Evolutionary conservation across 768 basidiomycete species (phyloP).

Genomic region (Kwoniella sp.): DNA sequence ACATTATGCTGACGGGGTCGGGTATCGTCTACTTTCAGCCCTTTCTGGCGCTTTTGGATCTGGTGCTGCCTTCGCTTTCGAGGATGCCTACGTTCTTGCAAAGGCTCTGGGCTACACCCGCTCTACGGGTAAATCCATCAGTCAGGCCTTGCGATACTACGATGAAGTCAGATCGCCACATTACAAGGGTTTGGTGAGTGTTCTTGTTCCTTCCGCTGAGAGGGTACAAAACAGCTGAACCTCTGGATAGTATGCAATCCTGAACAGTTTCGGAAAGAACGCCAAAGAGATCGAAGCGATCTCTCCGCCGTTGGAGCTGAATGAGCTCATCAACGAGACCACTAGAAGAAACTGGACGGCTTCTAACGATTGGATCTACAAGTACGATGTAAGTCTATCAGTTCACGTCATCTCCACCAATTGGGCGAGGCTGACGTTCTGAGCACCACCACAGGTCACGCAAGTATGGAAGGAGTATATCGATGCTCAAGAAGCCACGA

Average conservation of each 20-base stretch:
- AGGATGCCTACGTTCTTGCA: slow-evolving; percentile 38
- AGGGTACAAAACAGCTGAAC: no score
- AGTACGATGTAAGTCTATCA: slow-evolving; percentile 26
- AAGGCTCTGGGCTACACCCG: slow-evolving; percentile 18
- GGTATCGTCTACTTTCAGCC: slow-evolving; percentile 12
- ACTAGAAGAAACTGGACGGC: slow-evolving; percentile 14
- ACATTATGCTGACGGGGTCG: neutral
- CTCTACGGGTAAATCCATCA: slow-evolving; percentile 1
- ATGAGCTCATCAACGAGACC: slow-evolving; percentile 24
- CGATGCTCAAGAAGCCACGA: neutral
- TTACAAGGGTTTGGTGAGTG: slow-evolving; percentile 35
- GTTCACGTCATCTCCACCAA: neutral
- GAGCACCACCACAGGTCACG: slow-evolving; percentile 15
- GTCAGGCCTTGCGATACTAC: slow-evolving; percentile 24
- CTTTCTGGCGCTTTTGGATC: slow-evolving; percentile 42
- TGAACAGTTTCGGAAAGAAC: slow-evolving; percentile 19
- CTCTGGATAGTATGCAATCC: slow-evolving; percentile 27
- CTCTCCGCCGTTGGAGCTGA: slow-evolving; percentile 8
- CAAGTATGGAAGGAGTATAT: slow-evolving; percentile 23
- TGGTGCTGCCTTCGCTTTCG: slow-evolving; percentile 43
- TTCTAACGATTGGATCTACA: slow-evolving; percentile 28
- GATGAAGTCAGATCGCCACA: slow-evolving; percentile 33
- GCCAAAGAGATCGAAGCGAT: slow-evolving; percentile 24
- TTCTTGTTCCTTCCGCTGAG: no score
- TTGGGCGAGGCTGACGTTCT: neutral